Evolutionary conservation across 139 green algal species (phyloP).

Genomic region (Marvania coccoides): DNA sequence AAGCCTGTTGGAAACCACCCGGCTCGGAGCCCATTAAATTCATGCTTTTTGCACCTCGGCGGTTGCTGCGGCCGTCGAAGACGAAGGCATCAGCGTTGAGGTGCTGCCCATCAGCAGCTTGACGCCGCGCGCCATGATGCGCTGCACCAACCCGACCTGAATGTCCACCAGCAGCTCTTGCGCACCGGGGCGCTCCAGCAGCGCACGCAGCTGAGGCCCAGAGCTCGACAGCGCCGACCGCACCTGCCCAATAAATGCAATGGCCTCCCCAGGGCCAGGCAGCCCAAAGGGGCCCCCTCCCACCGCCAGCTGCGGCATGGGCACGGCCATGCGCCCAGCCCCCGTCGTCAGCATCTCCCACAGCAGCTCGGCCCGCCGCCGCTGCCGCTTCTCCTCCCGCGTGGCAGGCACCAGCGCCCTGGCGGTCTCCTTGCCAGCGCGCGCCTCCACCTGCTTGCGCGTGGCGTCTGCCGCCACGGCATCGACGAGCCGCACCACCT

Average conservation of each 20-base stretch:
- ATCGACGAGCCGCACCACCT: constrained; percentile 67
- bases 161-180: constrained; percentile 53
- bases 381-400: constrained; percentile 35
- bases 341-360: constrained; percentile 5
- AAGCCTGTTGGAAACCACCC: too few species aligned
- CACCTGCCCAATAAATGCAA: constrained; percentile 25
- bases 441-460: constrained; percentile 4
- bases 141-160: constrained; percentile 40
- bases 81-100: too few species aligned
- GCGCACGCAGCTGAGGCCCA: constrained; percentile 30
- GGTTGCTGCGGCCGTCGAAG: too few species aligned
- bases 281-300: not conserved
- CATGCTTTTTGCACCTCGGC: too few species aligned
- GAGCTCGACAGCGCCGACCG: constrained; percentile 1
- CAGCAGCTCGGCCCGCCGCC: constrained; percentile 41
- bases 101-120: constrained; percentile 62
- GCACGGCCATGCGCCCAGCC: not conserved
- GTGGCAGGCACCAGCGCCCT: constrained; percentile 49
- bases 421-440: constrained; percentile 24
- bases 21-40: too few species aligned
- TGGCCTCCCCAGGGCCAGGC: constrained; percentile 28
- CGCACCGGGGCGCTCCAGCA: constrained; percentile 46
- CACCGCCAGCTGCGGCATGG: constrained; percentile 4
- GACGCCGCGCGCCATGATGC: constrained; percentile 60
- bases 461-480: constrained; percentile 8